Evolutionary conservation across 495 filamentous ascomycete genomes (phyloP).

Genomic region (Margaritispora aquatica): DNA sequence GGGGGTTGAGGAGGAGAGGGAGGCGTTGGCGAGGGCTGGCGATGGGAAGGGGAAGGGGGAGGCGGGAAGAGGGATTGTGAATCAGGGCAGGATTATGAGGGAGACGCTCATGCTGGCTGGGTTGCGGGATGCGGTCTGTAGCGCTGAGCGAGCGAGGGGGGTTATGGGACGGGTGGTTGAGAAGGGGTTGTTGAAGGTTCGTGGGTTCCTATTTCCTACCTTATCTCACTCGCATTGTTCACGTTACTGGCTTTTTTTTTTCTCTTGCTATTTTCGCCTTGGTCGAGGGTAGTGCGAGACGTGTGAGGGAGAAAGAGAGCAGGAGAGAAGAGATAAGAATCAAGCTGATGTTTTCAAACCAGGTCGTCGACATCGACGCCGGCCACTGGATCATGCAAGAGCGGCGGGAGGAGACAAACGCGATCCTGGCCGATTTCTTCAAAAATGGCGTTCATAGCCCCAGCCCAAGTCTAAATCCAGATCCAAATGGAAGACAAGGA

Average conservation of each 20-base stretch:
- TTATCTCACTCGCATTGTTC: too few relatives aligned
- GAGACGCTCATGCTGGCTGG: conserved; percentile 16
- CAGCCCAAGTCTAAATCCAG: too few relatives aligned
- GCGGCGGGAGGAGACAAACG: conserved; percentile 9
- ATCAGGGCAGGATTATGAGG: conserved; percentile 1
- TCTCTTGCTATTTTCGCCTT: too few relatives aligned
- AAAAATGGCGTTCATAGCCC: conserved; percentile 4
- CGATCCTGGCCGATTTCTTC: conserved; percentile 16
- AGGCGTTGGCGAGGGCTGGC: conserved; percentile 5
- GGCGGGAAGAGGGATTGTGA: conserved; percentile 4
- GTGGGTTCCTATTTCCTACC: not conserved
- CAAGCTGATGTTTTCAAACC: not conserved
- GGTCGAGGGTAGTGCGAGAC: not conserved
- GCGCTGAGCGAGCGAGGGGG: not conserved
- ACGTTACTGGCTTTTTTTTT: too few relatives aligned
- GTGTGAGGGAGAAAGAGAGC: too few relatives aligned
- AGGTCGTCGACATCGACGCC: conserved; percentile 12
- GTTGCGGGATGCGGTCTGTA: conserved; percentile 12
- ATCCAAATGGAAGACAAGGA: too few relatives aligned
- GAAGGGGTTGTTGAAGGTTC: conserved; percentile 5
- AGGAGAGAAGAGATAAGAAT: too few relatives aligned
- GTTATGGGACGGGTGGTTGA: conserved; percentile 4
- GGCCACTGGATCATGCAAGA: conserved; percentile 23
- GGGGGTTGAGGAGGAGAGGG: conserved; percentile 9
- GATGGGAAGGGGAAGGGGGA: conserved; percentile 4